Conservation (phyloP, 2,329 filamentous ascomycete species). For the Colletotrichum sp. region DNA sequence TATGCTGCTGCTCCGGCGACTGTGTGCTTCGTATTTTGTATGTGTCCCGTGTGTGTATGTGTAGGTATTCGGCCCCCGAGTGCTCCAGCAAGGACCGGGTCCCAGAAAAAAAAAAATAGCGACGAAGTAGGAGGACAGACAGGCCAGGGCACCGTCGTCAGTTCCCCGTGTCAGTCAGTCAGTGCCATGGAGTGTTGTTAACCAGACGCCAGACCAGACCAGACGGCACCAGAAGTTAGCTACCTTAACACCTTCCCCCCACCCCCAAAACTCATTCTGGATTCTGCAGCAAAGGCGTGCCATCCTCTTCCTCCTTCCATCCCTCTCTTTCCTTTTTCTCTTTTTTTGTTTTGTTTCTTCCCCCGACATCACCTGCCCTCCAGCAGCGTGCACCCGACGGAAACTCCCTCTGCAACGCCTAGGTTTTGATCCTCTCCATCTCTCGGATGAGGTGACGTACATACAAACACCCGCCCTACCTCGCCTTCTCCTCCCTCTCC, state of each 20-base stretch:
- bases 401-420: background rate
- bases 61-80: background rate
- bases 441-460: background rate
- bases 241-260: background rate
- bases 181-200: background rate
- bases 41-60: background rate
- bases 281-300: slow-evolving; percentile 4
- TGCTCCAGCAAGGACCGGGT: background rate
- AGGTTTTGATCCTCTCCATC: background rate
- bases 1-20: background rate
- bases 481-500: background rate
- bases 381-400: background rate
- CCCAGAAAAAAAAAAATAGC: background rate
- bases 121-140: background rate
- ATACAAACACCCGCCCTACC: background rate
- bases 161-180: background rate
- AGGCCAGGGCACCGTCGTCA: background rate
- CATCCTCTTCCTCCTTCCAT: background rate
- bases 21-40: background rate
- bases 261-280: background rate
- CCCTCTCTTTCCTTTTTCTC: background rate
- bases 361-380: background rate
- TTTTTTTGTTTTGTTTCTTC: background rate
- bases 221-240: background rate
- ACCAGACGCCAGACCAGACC: slow-evolving; percentile 1